Conservation (phyloP, 192 early-diverging fungal species). For the Coemansia sp. region DNA sequence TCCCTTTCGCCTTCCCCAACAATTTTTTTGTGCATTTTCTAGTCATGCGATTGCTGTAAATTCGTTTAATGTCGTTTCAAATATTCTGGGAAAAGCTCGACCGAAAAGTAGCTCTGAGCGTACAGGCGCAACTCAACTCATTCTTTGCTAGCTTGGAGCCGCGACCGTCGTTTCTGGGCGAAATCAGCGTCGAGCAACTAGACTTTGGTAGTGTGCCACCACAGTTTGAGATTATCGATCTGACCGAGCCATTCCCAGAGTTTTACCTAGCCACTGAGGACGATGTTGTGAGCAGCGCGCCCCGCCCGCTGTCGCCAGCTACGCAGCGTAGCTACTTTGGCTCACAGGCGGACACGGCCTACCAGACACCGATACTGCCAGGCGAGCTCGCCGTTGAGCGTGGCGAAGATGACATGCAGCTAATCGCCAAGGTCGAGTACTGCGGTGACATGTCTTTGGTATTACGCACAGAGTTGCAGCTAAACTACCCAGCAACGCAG, state of each 20-base stretch:
- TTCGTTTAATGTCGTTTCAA: constrained; percentile 65
- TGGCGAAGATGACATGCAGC: constrained; percentile 65
- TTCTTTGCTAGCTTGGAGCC: constrained; percentile 64
- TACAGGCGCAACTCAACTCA: constrained; percentile 66
- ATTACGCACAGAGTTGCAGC: constrained; percentile 65
- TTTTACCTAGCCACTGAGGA: constrained; percentile 70
- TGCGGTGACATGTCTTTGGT: constrained; percentile 74
- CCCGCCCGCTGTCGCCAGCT: constrained; percentile 27
- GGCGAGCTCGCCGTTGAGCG: constrained; percentile 22
- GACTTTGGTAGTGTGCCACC: constrained; percentile 73
- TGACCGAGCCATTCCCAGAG: constrained; percentile 76
- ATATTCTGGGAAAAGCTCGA: constrained; percentile 74
- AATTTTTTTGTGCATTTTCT: not conserved
- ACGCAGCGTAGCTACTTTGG: constrained; percentile 27
- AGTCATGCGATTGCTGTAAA: not conserved
- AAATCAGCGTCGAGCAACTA: constrained; percentile 66
- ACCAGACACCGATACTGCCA: constrained; percentile 4
- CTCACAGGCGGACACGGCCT: constrained; percentile 8
- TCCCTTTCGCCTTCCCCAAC: not conserved
- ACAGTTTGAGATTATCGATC: constrained; percentile 66
- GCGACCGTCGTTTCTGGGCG: constrained; percentile 69
- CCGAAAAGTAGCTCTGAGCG: constrained; percentile 61
- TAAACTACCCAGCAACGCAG: constrained; percentile 75
- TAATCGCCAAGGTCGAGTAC: constrained; percentile 65
- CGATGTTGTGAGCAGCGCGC: constrained; percentile 6